These are phyloP conservation scores for Garcia nutans DNA, from an alignment of 345 rosid genomes.

Conservation along the genomic window DNA sequence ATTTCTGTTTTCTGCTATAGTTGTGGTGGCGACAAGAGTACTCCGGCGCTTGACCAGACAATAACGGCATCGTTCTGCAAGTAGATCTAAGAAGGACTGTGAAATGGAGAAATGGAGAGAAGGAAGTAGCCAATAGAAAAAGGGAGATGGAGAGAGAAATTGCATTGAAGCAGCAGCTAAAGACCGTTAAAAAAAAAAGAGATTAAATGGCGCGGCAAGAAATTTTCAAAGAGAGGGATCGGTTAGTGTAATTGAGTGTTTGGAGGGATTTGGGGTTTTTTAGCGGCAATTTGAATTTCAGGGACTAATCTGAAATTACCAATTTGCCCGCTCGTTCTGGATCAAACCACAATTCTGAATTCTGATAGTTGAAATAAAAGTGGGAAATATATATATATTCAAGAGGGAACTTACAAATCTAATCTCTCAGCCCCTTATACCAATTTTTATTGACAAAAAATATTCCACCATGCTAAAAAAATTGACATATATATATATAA, in stretches of 20 bases:
- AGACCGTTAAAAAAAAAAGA: conserved; percentile 22
- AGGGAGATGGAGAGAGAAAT: background rate
- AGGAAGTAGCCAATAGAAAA: background rate
- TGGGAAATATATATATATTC: no score
- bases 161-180: background rate
- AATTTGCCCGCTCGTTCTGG: no score
- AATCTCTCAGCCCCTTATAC: no score
- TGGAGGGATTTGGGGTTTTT: conserved; percentile 11
- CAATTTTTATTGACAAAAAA: no score
- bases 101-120: background rate
- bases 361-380: no score
- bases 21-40: conserved; percentile 49
- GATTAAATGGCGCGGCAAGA: conserved; percentile 17
- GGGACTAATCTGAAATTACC: no score
- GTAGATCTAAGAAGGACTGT: conserved; percentile 17
- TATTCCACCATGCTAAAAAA: no score
- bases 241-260: background rate
- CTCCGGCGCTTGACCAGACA: conserved; percentile 38
- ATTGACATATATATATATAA: no score
- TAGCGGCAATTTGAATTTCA: conserved; percentile 33
- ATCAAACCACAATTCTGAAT: no score
- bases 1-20: conserved; percentile 84
- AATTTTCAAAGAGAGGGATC: conserved; percentile 23
- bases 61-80: conserved; percentile 20
- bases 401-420: no score